Base-by-base conservation (phyloP, 2,329 filamentous ascomycete genomes). In the Knoxdaviesia capensis region DNA sequence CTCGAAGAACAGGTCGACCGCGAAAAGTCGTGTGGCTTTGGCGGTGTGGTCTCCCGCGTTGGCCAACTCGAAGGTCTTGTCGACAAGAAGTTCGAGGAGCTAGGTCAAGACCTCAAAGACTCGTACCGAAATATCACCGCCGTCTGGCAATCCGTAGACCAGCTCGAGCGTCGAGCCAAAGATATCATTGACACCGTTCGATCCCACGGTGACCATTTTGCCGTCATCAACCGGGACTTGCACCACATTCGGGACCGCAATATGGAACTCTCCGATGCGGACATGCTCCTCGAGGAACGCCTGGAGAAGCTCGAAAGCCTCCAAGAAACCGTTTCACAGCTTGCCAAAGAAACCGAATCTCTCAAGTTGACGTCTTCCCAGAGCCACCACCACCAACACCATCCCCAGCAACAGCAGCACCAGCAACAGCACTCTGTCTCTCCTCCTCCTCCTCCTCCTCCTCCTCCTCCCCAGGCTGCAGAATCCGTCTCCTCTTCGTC, bases 51-150 rank as follows among this genome's bases (percentile, higher is more conserved):
- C 39, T 52, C 56, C 37, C 61, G 67, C n/a, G 52, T 73, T 43
- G 61, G 63, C 51, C 55, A 64, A 34, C 52, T 71, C 28, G 71
- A 76, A 49, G 71, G 73, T 36, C 57, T 65, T 2, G 56, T 72
- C 6, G 70, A 75, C 46, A 66, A 57, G 48, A 66, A 59, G 50
- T 64, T 58, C 45, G 63, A 64, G 29, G 71, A 75, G 30, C 56
- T 61, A n/a, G 56, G 60, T 33, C 58, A 64, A 36, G 68, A 74
- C 41, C 61, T 73, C 45, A 70, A 68, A 47, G 62, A 58, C n/a
- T 62, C 67, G 10, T 74, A 72, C 50, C 61, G 62, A 7, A 71
- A 71, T 45, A 62, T 74, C 31, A 63, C 62, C 45, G 63, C 66
- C 10, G 63, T 68, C 32, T 75, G 71, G 68, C 58, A 65, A 43